Percentiles rank a stretch among this genome's conserved stretches.
phyloP scores from a whole-genome alignment of 2,329 filamentous ascomycete genomes.

The Alternaria sp. region DNA sequence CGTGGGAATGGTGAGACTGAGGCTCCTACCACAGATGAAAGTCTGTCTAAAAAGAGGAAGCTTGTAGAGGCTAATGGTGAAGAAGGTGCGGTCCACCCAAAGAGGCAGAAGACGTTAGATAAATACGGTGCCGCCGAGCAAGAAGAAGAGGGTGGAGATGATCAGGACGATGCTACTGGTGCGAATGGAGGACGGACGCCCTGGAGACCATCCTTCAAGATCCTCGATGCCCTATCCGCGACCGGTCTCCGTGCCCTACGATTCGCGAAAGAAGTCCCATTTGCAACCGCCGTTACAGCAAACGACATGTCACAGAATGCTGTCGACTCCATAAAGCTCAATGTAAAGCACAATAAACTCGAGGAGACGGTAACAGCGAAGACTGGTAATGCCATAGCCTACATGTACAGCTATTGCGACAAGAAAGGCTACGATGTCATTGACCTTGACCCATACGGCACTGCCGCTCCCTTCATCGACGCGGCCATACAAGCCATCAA shows the following conservation, averaged over 20 bases:
- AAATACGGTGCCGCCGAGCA: slow-evolving; percentile 13
- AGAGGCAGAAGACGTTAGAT: slow-evolving; percentile 35
- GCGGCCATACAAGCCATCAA: slow-evolving; percentile 84
- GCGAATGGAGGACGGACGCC: slow-evolving; percentile 13
- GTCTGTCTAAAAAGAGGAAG: slow-evolving; percentile 33
- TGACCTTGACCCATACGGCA: slow-evolving; percentile 95
- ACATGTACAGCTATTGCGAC: slow-evolving; percentile 82
- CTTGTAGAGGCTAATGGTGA: slow-evolving; percentile 22
- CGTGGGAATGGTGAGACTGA: not conserved
- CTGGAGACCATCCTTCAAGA: slow-evolving; percentile 54
- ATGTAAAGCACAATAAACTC: slow-evolving; percentile 82
- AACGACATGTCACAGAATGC: slow-evolving; percentile 86
- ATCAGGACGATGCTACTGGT: not conserved
- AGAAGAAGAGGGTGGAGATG: slow-evolving; percentile 5
- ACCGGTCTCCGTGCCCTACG: slow-evolving; percentile 89
- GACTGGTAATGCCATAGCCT: slow-evolving; percentile 81
- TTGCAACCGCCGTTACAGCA: slow-evolving; percentile 79
- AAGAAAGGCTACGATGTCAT: slow-evolving; percentile 80
- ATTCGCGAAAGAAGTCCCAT: slow-evolving; percentile 90
- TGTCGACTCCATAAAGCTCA: slow-evolving; percentile 79
- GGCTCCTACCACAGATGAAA: slow-evolving; percentile 5
- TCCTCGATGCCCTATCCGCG: slow-evolving; percentile 92
- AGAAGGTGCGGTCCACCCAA: slow-evolving; percentile 19
- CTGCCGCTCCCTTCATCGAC: slow-evolving; percentile 90
- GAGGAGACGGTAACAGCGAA: slow-evolving; percentile 73